Percentiles rank a stretch among this genome's conserved stretches.
These are phyloP conservation scores for Panaeolus papilionaceus DNA, from an alignment of 768 basidiomycete genomes.

Conservation along the genomic window DNA sequence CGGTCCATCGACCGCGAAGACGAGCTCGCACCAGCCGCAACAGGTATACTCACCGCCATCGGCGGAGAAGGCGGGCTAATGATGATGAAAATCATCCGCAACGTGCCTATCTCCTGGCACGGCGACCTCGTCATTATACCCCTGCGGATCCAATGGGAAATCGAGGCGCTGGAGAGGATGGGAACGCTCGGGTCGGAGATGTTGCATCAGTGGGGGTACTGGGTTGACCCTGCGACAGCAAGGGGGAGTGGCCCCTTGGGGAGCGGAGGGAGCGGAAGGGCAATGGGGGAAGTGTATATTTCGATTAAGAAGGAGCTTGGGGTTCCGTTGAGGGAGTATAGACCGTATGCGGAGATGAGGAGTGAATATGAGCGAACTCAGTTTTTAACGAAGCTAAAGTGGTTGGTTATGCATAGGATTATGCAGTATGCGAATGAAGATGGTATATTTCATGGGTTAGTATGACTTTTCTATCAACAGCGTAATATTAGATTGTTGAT, in stretches of 20 bases:
- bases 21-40: neutral
- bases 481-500: neutral
- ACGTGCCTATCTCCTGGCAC: neutral
- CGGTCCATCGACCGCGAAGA: neutral
- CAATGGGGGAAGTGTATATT: neutral
- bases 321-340: neutral
- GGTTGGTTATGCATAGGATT: neutral
- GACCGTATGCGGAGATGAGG: neutral
- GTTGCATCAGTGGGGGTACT: slow-evolving; percentile 7
- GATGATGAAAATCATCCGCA: slow-evolving; percentile 12
- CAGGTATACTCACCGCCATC: neutral
- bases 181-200: neutral
- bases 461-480: neutral
- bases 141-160: slow-evolving; percentile 1
- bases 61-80: neutral
- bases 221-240: neutral
- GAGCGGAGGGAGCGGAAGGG: neutral
- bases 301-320: slow-evolving; percentile 1
- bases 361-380: neutral
- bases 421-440: neutral
- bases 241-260: neutral
- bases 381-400: neutral
- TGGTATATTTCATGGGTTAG: neutral
- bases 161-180: neutral
- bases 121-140: neutral